Evolutionary conservation across 73 alveolate species (phyloP), one percentile per base, ranked within the genome.

Genomic region (Symbiodinium natans): DNA sequence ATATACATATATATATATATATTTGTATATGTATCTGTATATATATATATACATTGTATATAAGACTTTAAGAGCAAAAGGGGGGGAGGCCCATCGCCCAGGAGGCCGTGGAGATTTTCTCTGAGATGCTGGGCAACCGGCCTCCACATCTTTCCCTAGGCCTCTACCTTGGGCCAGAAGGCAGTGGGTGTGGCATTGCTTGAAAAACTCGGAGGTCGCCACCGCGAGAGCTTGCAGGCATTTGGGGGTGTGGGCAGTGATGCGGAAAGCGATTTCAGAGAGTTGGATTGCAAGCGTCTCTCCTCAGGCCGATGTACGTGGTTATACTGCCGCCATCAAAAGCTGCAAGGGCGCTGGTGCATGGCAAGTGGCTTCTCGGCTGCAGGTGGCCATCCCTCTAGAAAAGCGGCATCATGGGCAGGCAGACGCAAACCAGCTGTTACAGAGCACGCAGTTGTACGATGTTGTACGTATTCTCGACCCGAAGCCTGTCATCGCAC

Each of bases 311-410:
- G 95, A 88, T n/a, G 38, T 54, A 27, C 95, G 95, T 13, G 95
- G 48, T 34, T 88, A 88, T 43, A 88, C 95, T 39, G 42, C 86
- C 2, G 95, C 95, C 71, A 88, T 88, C 42, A 46, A 59, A 15
- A 82, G 86, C 41, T 88, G 95, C 43, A 82, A n/a, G 40, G 86
- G 74, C 42, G 95, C 74, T 38, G 95, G 95, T 31, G 95, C 95
- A 36, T 88, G 95, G 95, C 41, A 63, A 36, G 36, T 63, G 80
- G 80, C 36, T 0, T 0, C 80, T 3, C 29, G 80, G 38, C 36
- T 63, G 80, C 80, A 63, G 2, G 80, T 23, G 10, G 80, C 27
- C 25, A 13, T 23, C 71, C 71, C 25, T 13, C n/a, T n/a, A n/a
- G n/a, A n/a, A n/a, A n/a, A n/a, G n/a, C n/a, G n/a, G n/a, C n/a